A percentile compares a stretch with the other conserved stretches of the same genome.
Evolutionary conservation across 371 early-diverging fungal genomes (phyloP).

Genomic region (Choanephora cucurbitarum): DNA sequence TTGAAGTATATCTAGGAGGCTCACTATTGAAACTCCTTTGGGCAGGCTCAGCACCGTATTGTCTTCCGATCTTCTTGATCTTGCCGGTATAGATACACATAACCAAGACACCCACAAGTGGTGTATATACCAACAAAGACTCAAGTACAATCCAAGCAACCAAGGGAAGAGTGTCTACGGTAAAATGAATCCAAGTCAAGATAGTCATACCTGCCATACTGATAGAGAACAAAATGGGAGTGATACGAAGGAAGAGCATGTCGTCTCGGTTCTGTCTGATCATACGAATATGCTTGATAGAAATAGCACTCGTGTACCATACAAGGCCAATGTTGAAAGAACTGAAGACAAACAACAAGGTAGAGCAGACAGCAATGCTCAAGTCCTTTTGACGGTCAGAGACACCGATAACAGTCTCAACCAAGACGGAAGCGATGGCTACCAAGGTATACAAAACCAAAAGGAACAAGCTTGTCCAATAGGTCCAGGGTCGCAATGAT

Average conservation of each 20-base stretch:
- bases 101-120: conserved; percentile 16
- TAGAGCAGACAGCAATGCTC: conserved; percentile 17
- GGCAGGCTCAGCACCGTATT: conserved; percentile 16
- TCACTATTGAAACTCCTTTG: conserved; percentile 7
- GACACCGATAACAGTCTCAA: conserved; percentile 1
- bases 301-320: conserved; percentile 8
- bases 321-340: conserved; percentile 11
- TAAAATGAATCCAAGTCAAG: conserved; percentile 29
- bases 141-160: conserved; percentile 22
- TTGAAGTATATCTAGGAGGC: not conserved
- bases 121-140: conserved; percentile 17
- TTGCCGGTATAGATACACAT: conserved; percentile 27
- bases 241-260: conserved; percentile 20
- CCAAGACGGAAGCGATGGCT: conserved; percentile 7
- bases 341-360: conserved; percentile 5
- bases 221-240: conserved; percentile 22
- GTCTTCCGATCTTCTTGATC: conserved; percentile 24
- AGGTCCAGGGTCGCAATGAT: conserved; percentile 21
- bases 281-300: conserved; percentile 16
- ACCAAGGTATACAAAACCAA: conserved; percentile 10
- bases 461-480: conserved; percentile 15
- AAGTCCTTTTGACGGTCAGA: not conserved
- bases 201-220: conserved; percentile 25
- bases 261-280: conserved; percentile 26
- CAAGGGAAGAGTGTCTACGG: not conserved